Evolutionary conservation across 1,284 basidiomycete genomes (phyloP).

Genomic region (Xerocomus cyaneibrunnescens): DNA sequence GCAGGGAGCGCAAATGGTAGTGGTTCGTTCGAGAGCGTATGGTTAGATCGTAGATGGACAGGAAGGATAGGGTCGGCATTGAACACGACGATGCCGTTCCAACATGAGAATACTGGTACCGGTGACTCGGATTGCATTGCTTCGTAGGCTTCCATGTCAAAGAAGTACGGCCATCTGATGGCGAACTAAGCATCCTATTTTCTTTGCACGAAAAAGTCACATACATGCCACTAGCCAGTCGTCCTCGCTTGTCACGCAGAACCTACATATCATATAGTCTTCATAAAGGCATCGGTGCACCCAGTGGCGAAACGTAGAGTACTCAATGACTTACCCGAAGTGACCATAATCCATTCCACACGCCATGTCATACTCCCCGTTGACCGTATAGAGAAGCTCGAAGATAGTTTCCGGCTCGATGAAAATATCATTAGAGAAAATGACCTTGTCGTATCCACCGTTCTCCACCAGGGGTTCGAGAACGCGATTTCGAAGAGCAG

Average conservation of each 20-base stretch:
- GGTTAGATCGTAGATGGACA: constrained; percentile 31
- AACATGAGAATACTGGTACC: constrained; percentile 54
- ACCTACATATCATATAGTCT: constrained; percentile 29
- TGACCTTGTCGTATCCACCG: constrained; percentile 43
- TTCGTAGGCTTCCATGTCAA: constrained; percentile 37
- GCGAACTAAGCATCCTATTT: neutral
- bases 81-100: constrained; percentile 60
- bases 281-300: neutral
- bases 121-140: constrained; percentile 42
- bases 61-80: constrained; percentile 46
- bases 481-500: constrained; percentile 46
- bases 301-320: neutral
- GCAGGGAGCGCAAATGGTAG: constrained; percentile 16
- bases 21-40: constrained; percentile 32
- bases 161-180: constrained; percentile 52
- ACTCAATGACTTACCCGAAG: constrained; percentile 30
- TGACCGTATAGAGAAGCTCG: constrained; percentile 47
- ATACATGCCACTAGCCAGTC: constrained; percentile 18
- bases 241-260: constrained; percentile 23
- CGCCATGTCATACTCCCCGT: constrained; percentile 52
- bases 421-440: constrained; percentile 54
- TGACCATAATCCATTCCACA: constrained; percentile 53
- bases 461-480: constrained; percentile 43
- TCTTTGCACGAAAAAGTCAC: neutral
- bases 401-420: constrained; percentile 47